Evolutionary conservation across 768 basidiomycete genomes (phyloP).

Genomic region (Tylopilus felleus): DNA sequence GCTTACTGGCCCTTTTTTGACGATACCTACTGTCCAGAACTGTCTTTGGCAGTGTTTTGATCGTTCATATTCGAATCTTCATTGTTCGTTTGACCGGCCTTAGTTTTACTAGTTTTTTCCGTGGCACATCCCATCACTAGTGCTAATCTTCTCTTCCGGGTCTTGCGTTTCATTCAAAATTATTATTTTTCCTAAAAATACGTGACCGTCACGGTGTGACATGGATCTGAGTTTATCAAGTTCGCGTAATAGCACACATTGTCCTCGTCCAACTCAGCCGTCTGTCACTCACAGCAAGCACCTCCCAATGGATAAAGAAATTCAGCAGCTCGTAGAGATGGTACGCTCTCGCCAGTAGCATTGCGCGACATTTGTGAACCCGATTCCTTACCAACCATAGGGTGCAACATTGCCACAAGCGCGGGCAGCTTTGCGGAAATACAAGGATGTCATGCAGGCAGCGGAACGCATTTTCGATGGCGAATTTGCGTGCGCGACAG

Average conservation of each 20-base stretch:
- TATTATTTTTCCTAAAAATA: neutral
- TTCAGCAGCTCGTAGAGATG: constrained; percentile 65
- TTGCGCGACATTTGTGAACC: neutral
- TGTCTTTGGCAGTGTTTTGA: constrained; percentile 2
- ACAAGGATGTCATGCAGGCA: constrained; percentile 90
- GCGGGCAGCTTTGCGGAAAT: constrained; percentile 71
- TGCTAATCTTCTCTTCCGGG: constrained; percentile 17
- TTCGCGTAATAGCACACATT: constrained; percentile 20
- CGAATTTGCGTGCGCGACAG: constrained; percentile 70
- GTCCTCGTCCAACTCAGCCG: constrained; percentile 5
- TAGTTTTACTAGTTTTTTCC: constrained; percentile 2
- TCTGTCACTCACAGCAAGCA: neutral
- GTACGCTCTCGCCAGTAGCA: constrained; percentile 26
- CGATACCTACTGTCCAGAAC: constrained; percentile 7
- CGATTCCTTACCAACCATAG: constrained; percentile 37
- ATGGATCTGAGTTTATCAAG: constrained; percentile 15
- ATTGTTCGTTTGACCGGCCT: neutral
- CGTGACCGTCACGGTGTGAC: constrained; percentile 24
- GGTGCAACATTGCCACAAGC: constrained; percentile 83
- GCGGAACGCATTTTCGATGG: constrained; percentile 86
- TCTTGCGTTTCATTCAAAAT: constrained; percentile 9
- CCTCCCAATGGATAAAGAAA: constrained; percentile 46
- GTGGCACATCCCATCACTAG: neutral
- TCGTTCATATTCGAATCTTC: constrained; percentile 3
- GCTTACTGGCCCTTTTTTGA: constrained; percentile 16